Evolutionary conservation across 148 eudicot genomes (phyloP), one percentile per base, ranked within the genome.

Genomic region (Fagopyrum homotropicum): DNA sequence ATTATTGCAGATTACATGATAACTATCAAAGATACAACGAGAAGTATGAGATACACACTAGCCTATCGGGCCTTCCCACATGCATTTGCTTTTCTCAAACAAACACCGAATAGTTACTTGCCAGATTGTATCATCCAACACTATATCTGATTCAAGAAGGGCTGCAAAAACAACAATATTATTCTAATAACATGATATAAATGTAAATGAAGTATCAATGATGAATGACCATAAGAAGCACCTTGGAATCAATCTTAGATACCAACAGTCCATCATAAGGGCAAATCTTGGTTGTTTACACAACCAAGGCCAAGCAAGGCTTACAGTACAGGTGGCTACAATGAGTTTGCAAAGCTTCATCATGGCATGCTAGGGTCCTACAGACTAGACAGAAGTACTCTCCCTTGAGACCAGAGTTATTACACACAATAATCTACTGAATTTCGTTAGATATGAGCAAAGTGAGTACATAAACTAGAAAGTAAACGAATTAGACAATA

Each of bases 371-470:
- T 70, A 94, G 98, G n/a, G 85, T 85, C 49, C 88, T 89, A 83
- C 98, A 94, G 26, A 94, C 90, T 5, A 92, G 96, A 66, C 97
- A 94, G 74, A 94, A 94, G 78, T 88, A 94, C 77, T 94, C 97
- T 56, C 97, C 93, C 10, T 89, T 83, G 54, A 91, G 89, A 45
- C n/a, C n/a, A n/a, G n/a, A n/a, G n/a, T n/a, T n/a, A n/a, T n/a
- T n/a, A n/a, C n/a, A n/a, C n/a, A n/a, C n/a, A n/a, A n/a, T n/a
- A n/a, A n/a, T n/a, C n/a, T n/a, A n/a, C n/a, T n/a, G n/a, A n/a
- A n/a, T n/a, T n/a, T n/a, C n/a, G n/a, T n/a, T n/a, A n/a, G n/a
- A n/a, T n/a, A n/a, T n/a, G n/a, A n/a, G n/a, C n/a, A n/a, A n/a
- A n/a, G n/a, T n/a, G n/a, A n/a, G n/a, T n/a, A n/a, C n/a, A n/a